phyloP scores from a whole-genome alignment of 176 grass and related monocot genomes.

The Luzula sylvatica region DNA sequence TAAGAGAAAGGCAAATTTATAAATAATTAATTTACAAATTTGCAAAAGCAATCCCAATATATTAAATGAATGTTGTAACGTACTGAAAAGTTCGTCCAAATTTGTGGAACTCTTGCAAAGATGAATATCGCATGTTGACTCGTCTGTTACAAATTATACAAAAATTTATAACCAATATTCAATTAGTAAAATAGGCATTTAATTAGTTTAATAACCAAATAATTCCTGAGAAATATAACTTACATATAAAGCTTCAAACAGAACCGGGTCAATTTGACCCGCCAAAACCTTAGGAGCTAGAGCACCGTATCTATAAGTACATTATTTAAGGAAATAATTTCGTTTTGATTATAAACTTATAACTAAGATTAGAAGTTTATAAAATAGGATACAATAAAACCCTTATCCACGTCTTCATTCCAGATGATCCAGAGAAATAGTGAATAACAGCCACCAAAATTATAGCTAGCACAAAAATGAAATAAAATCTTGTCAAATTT shows the following conservation, averaged over 20 bases:
- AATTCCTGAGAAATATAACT: conserved; percentile 11
- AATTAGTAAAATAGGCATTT: no score
- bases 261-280: conserved; percentile 79
- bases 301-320: conserved; percentile 59
- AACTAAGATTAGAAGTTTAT: not conserved
- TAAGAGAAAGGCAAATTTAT: conserved; percentile 9
- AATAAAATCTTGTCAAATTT: conserved; percentile 21
- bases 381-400: conserved; percentile 76
- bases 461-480: conserved; percentile 47
- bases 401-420: conserved; percentile 65
- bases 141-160: conserved; percentile 31
- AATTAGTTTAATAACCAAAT: no score
- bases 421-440: conserved; percentile 70
- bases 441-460: conserved; percentile 87
- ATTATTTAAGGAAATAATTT: conserved; percentile 37
- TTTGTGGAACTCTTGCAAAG: conserved; percentile 92
- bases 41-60: conserved; percentile 1
- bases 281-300: conserved; percentile 68
- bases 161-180: no score
- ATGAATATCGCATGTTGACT: conserved; percentile 93
- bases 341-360: conserved; percentile 2
- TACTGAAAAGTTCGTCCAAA: conserved; percentile 92
- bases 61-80: conserved; percentile 4
- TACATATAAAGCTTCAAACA: conserved; percentile 96
- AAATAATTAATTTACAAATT: conserved; percentile 15